These are phyloP conservation scores for Zanthoxylum bungeanum DNA, from an alignment of 345 rosid species.

Conservation along the genomic window DNA sequence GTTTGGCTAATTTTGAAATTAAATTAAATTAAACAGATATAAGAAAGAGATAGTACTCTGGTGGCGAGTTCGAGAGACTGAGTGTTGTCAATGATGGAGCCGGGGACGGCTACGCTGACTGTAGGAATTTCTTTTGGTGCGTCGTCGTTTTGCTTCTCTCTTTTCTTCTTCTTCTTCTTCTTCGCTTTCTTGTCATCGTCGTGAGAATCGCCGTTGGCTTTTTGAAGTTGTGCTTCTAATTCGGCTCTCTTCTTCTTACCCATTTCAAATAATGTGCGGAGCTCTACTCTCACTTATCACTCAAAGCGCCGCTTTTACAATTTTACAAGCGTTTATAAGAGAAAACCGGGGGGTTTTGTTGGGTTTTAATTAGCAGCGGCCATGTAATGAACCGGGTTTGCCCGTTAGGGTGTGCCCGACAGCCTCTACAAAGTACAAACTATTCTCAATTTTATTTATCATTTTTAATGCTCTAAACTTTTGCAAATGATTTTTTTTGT, in stretches of 20 bases:
- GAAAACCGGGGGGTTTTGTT: too few species aligned
- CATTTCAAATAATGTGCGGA: constrained; percentile 27
- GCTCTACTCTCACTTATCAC: too few species aligned
- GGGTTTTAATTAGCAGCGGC: too few species aligned
- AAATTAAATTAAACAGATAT: background rate
- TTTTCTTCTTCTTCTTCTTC: constrained; percentile 35
- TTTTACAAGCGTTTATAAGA: too few species aligned
- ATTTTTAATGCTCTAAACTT: too few species aligned
- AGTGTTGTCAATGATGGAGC: constrained; percentile 90
- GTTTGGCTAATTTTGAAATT: too few species aligned
- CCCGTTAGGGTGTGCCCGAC: too few species aligned
- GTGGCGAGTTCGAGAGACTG: constrained; percentile 95
- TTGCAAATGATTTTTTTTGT: too few species aligned
- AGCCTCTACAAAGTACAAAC: too few species aligned
- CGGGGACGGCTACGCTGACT: constrained; percentile 82
- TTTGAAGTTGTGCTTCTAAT: constrained; percentile 6
- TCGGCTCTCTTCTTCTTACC: constrained; percentile 53
- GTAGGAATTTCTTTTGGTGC: constrained; percentile 44
- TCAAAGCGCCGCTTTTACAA: constrained; percentile 1
- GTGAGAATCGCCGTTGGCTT: constrained; percentile 31
- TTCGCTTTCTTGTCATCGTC: constrained; percentile 13
- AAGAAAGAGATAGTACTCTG: constrained; percentile 47
- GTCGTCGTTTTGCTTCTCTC: constrained; percentile 20
- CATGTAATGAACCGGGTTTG: too few species aligned
- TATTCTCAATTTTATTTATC: too few species aligned